Percentiles rank a stretch among this genome's conserved stretches.
Conservation (phyloP, 768 basidiomycete genomes). For the Pisolithus orientalis region DNA sequence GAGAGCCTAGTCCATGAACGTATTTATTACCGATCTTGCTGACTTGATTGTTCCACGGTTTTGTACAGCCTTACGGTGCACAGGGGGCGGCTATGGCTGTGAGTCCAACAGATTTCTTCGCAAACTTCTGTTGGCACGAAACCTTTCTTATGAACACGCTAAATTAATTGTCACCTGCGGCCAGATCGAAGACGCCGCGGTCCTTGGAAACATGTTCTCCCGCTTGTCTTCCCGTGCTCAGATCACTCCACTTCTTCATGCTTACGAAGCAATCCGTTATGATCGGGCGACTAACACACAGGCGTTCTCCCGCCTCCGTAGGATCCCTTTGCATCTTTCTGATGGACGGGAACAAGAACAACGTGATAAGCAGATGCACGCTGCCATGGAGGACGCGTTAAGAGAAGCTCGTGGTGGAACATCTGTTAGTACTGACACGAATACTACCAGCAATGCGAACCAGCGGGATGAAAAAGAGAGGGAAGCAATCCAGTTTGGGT, state of each 20-base stretch:
- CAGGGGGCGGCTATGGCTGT: constrained; percentile 54
- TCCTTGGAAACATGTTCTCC: constrained; percentile 45
- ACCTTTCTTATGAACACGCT: not conserved
- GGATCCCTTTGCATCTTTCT: constrained; percentile 46
- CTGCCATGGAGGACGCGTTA: constrained; percentile 39
- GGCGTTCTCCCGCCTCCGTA: constrained; percentile 43
- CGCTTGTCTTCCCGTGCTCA: constrained; percentile 37
- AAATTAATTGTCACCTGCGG: not conserved
- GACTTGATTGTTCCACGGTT: not conserved
- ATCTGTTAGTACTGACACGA: constrained; percentile 4
- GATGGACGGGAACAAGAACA: constrained; percentile 48
- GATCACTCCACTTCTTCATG: constrained; percentile 39
- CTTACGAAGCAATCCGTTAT: constrained; percentile 49
- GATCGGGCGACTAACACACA: constrained; percentile 46
- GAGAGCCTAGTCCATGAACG: not conserved
- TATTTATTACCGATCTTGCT: not conserved
- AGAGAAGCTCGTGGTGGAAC: constrained; percentile 13
- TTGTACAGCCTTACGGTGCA: constrained; percentile 40
- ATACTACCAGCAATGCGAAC: constrained; percentile 35
- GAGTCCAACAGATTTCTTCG: constrained; percentile 6
- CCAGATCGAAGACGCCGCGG: constrained; percentile 31
- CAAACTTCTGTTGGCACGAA: too few relatives aligned
- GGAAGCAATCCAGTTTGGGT: constrained; percentile 41
- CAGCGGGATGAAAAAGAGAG: constrained; percentile 54
- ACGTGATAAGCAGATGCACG: constrained; percentile 46